Conservation (phyloP, 306 rosid genomes). For the Amphicarpaea edgeworthii region DNA sequence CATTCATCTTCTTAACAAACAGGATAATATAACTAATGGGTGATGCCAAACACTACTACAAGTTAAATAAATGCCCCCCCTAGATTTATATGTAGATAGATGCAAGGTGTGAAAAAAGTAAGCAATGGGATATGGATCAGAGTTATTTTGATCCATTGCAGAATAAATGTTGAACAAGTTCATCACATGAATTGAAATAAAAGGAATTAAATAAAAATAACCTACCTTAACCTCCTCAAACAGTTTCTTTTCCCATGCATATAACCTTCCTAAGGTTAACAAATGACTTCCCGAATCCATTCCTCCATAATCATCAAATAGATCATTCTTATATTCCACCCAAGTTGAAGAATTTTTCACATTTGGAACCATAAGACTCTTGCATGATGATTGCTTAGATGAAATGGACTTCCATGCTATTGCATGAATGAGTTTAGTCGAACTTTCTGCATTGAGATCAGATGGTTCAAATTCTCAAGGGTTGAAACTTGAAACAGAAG, state of each 20-base stretch:
- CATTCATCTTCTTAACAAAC: too few relatives aligned
- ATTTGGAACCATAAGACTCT: slow-evolving; percentile 80
- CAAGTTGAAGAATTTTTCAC: slow-evolving; percentile 65
- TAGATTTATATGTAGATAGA: slow-evolving; percentile 14
- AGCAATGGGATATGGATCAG: not conserved
- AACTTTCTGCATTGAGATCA: slow-evolving; percentile 74
- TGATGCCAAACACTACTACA: not conserved
- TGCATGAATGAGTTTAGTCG: slow-evolving; percentile 84
- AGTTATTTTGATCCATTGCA: slow-evolving; percentile 6
- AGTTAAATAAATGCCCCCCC: too few relatives aligned
- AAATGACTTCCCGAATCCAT: slow-evolving; percentile 97
- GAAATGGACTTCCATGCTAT: slow-evolving; percentile 79
- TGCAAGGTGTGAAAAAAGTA: slow-evolving; percentile 20
- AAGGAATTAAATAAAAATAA: not conserved
- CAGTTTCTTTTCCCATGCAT: slow-evolving; percentile 98
- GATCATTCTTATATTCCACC: slow-evolving; percentile 83
- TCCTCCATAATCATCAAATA: slow-evolving; percentile 85
- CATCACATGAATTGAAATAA: slow-evolving; percentile 2
- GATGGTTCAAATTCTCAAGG: slow-evolving; percentile 46
- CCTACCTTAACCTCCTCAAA: slow-evolving; percentile 95
- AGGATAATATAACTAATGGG: not conserved
- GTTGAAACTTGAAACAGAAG: slow-evolving; percentile 38
- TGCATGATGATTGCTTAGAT: slow-evolving; percentile 77
- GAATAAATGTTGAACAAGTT: not conserved
- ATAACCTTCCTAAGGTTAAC: slow-evolving; percentile 81